Base-by-base conservation (phyloP, 192 early-diverging fungal species). In the Coemansia nantahalensis region DNA sequence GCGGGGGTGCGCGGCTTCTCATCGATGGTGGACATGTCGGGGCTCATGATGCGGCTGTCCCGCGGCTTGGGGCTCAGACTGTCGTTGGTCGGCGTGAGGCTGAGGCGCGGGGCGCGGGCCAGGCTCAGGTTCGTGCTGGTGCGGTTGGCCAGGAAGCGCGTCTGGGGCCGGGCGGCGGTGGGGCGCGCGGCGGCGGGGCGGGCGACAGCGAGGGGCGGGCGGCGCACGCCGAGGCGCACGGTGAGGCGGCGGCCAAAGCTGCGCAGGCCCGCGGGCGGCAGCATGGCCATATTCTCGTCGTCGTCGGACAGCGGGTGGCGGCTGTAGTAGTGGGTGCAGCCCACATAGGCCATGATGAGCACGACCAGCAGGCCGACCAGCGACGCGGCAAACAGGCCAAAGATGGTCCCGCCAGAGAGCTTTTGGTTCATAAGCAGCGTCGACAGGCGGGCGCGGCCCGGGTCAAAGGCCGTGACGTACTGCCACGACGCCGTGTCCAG, bases 301-400 rank as follows among this genome's bases (percentile, higher is more conserved):
- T 40, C 35, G 14, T 62, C 59, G 8, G 62, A 55, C 14, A 45
- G 54, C n/a, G 70, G 64, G 39, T 67, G 70, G 23, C 38, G 54
- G 64, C 54, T 69, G 39, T 60, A 65, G 73, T 76, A 69, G 54
- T 76, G 65, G 41, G 56, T 54, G 46, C 59, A 69, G 3, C 43
- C 49, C 26, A 76, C 64, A 31, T 68, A 76, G 13, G 22, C 19
- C 44, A 76, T 3, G 18, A 76, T 61, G 22, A 65, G 26, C 9
- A 69, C 35, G 19, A 76, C 62, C 23, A 59, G 38, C 11, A 76
- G 38, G 12, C 48, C 52, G 14, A 62, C 65, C 11, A 51, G 36
- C 19, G 61, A 76, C 10, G 73, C 65, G 8, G 68, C 50, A 39
- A 65, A 36, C 30, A 76, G 52, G 14, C 73, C 65, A 53, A 76